Evolutionary conservation across 345 rosid species (phyloP), one percentile per base, ranked within the genome.

Genomic region (Citrus reticulata): DNA sequence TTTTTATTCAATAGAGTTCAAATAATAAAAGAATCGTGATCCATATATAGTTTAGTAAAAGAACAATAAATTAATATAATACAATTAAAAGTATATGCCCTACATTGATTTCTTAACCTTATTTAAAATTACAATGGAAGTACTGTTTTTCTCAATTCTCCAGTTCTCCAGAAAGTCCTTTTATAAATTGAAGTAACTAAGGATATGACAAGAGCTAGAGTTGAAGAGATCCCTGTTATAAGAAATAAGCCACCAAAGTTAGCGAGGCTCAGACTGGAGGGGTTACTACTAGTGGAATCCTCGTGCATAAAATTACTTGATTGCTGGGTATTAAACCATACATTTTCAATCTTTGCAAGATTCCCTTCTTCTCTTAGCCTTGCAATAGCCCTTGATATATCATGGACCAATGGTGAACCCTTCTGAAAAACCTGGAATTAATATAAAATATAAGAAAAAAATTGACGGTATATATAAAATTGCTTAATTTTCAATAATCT

Each of bases 191-290:
- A 27, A 8, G 46, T 14, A 40, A 63, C 27, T 6, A 77, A 60
- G 73, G 73, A 72, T 17, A 78, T 57, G 20, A 42, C n/a, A 20
- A 84, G 57, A 66, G 84, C 85, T 62, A 39, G 34, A 35, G 78
- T 74, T 17, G 85, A 78, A 70, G 79, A 37, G 2, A 55, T 58
- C 25, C 81, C 89, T 7, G 79, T 78, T 27, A 86, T 78, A 11
- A 80, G 73, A 70, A 82, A 86, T 49, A 86, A 83, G 16, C 87
- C 89, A 2, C 84, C 42, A 19, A 84, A 84, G 7, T 29, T 81
- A 30, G 68, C 13, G 5, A 78, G 49, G 4, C 59, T 24, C n/a
- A 70, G 17, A 55, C 75, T 55, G 64, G 9, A 6, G 4, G 64
- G 75, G 32, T 32, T 55, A 32, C 63, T 55, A 72, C 63, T 72